A percentile compares a stretch with the other conserved stretches of the same genome.
phyloP scores from a whole-genome alignment of 2,329 filamentous ascomycete genomes.

The Neodidymelliopsis sp. region DNA sequence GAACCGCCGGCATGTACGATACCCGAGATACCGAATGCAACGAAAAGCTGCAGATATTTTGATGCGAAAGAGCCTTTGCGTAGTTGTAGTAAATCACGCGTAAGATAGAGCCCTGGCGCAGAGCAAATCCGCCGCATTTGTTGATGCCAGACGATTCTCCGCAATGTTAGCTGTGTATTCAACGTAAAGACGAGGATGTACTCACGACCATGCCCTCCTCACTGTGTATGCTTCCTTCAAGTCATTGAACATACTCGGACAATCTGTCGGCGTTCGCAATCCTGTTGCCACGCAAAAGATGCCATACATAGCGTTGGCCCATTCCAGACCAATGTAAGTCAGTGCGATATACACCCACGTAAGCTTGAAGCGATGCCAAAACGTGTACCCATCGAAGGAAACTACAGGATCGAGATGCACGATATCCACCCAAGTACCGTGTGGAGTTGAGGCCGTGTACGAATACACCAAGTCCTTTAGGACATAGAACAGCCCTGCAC shows the following conservation, averaged over 20 bases:
- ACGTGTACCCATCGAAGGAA: constrained; percentile 9
- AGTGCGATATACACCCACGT: constrained; percentile 31
- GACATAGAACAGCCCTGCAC: constrained; percentile 22
- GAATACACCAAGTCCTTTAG: constrained; percentile 21
- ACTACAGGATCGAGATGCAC: constrained; percentile 13
- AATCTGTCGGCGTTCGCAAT: constrained; percentile 34
- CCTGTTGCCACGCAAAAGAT: constrained; percentile 26
- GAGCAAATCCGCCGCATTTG: constrained; percentile 31
- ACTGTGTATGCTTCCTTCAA: constrained; percentile 27
- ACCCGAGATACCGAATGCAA: constrained; percentile 29
- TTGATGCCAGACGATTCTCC: constrained; percentile 38
- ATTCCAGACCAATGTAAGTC: constrained; percentile 28
- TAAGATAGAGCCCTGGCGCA: constrained; percentile 24
- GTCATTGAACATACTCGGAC: constrained; percentile 34
- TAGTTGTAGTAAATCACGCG: constrained; percentile 28
- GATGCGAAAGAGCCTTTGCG: constrained; percentile 37
- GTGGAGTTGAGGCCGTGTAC: constrained; percentile 29
- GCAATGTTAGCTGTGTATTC: not conserved
- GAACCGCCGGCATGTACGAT: constrained; percentile 28
- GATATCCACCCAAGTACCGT: constrained; percentile 32
- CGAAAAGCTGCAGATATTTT: constrained; percentile 41
- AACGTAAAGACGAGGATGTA: not conserved
- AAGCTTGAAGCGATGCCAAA: constrained; percentile 21
- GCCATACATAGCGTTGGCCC: constrained; percentile 17
- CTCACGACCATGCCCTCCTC: constrained; percentile 36